Evolutionary conservation across 371 early-diverging fungal genomes (phyloP), one percentile per base, ranked within the genome.

Genomic region (Lichtheimia corymbifera): DNA sequence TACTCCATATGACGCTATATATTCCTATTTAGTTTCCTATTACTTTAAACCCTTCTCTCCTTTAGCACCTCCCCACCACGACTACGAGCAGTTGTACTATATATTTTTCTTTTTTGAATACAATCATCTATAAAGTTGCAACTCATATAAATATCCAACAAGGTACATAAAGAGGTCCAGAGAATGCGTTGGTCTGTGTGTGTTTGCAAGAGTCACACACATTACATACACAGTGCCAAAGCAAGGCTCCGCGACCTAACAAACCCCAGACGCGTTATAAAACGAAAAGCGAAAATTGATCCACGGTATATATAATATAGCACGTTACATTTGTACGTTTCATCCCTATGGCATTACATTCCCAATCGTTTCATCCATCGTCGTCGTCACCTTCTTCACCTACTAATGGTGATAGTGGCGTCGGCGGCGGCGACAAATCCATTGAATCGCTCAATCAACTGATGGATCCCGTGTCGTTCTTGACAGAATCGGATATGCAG

Each of bases 401-500:
- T 35, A 11, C 9, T 6, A 4, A 9, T 9, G 35, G 35, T 35
- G 35, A 35, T 1, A 28, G 7, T 7, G 20, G 2, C 22, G 25
- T 22, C 28, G 28, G 49, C 25, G 43, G 50, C 25, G 43, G 50
- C 12, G 52, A 35, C 28, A 30, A 30, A 17, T 56, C 50, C 27
- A 61, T 76, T 35, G 67, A 66, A 27, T 65, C 73, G 13, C 59
- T 75, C n/a, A 75, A 78, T 50, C 67, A 65, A 57, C 61, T 69
- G 20, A 65, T 69, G 59, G 73, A 73, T 59, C 67, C 71, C 41
- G 62, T 66, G 24, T 63, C 70, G 6, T 66, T 70, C 53, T 59
- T 78, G 44, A 71, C 73, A 11, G 75, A 75, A 13, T 55, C 54
- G n/a, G 76, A 75, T 11, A 66, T 78, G 44, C 71, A 74, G 51